Percentiles rank a stretch among this genome's conserved stretches.
Evolutionary conservation across 208 protist genomes (phyloP).

Genomic region (Acanthamoeba healyi): DNA sequence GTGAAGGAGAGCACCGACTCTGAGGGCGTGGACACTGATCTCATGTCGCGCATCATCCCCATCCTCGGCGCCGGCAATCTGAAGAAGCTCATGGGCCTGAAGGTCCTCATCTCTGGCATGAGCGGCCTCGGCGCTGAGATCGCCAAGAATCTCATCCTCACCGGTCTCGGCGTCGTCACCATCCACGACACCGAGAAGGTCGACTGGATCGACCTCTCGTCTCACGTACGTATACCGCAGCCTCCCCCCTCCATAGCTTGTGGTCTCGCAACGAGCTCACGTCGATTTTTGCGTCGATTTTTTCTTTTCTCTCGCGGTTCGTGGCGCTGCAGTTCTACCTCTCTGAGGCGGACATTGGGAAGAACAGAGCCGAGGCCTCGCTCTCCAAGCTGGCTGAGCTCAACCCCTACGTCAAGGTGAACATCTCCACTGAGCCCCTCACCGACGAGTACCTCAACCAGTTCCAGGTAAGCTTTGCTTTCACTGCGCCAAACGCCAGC

Average conservation of each 20-base stretch:
- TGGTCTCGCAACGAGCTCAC: no score
- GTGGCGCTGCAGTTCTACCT: constrained; percentile 92
- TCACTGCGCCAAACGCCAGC: no score
- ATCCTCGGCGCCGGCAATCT: constrained; percentile 93
- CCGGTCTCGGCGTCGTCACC: constrained; percentile 93
- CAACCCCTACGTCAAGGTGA: constrained; percentile 92
- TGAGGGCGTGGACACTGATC: constrained; percentile 65
- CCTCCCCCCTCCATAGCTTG: no score
- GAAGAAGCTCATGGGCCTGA: constrained; percentile 88
- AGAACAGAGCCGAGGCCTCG: constrained; percentile 87
- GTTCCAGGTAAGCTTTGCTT: constrained; percentile 77
- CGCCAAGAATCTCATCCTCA: constrained; percentile 95
- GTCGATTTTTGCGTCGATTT: no score
- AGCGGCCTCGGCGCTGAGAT: constrained; percentile 94
- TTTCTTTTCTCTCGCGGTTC: constrained; percentile 40
- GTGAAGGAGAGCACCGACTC: constrained; percentile 58
- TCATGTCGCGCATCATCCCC: constrained; percentile 74
- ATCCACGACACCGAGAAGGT: constrained; percentile 90
- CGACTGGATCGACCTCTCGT: constrained; percentile 89
- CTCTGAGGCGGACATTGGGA: constrained; percentile 91
- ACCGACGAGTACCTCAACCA: constrained; percentile 82
- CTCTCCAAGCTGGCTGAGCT: constrained; percentile 91
- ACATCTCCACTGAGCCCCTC: constrained; percentile 76
- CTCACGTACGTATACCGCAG: constrained; percentile 82
- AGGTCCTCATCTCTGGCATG: constrained; percentile 91